Evolutionary conservation across 495 filamentous ascomycete genomes (phyloP).

Genomic region (Tetracladium setigerum): DNA sequence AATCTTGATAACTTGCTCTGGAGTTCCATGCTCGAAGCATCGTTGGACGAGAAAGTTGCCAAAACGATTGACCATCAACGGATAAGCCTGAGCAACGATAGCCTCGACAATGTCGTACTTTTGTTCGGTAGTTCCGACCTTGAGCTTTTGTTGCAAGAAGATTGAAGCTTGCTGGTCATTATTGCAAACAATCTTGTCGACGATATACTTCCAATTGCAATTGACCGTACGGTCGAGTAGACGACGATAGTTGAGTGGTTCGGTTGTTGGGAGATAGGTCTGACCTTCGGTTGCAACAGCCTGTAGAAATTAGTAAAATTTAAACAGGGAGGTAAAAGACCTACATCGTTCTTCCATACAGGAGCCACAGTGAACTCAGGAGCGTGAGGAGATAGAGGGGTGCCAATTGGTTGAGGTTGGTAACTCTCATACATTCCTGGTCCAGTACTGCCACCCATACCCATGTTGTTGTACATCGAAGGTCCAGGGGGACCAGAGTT

Average conservation of each 20-base stretch:
- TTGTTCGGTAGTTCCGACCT: conserved; percentile 90
- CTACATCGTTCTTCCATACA: conserved; percentile 47
- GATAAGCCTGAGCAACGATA: conserved; percentile 92
- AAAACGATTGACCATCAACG: conserved; percentile 93
- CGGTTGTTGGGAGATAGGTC: conserved; percentile 77
- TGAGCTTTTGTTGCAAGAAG: conserved; percentile 97
- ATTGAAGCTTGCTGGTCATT: conserved; percentile 99
- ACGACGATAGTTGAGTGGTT: conserved; percentile 95
- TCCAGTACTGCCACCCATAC: conserved; percentile 24
- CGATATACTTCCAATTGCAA: conserved; percentile 99
- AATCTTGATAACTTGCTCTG: conserved; percentile 91
- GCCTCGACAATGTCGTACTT: conserved; percentile 96
- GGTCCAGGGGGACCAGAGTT: conserved; percentile 26
- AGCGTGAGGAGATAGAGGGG: conserved; percentile 77
- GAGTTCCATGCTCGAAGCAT: conserved; percentile 96
- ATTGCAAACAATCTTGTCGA: conserved; percentile 98
- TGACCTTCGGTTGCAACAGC: conserved; percentile 47
- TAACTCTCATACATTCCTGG: conserved; percentile 38
- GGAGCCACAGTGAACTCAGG: conserved; percentile 61
- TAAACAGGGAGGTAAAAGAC: conserved; percentile 7
- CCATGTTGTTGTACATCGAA: conserved; percentile 23
- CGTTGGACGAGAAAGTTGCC: conserved; percentile 98
- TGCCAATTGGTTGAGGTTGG: conserved; percentile 65
- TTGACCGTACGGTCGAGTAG: conserved; percentile 93
- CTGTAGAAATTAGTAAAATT: conserved; percentile 22